Conservation (phyloP, 257 asterid species). For the Mentha longifolia region DNA sequence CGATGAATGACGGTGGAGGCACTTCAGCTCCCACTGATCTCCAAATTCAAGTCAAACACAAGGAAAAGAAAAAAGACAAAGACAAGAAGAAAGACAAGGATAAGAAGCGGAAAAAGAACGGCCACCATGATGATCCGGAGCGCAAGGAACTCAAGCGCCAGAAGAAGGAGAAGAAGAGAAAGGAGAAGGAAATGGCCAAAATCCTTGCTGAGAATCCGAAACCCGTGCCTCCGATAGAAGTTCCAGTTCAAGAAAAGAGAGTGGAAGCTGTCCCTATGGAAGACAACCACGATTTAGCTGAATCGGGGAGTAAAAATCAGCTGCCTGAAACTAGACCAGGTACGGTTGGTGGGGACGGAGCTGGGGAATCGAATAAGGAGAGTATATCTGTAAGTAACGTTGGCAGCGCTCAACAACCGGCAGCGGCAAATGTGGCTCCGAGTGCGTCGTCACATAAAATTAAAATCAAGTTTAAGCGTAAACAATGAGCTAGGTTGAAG, state of each 20-base stretch:
- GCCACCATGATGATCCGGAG: slow-evolving; percentile 52
- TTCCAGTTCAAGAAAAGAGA: slow-evolving; percentile 37
- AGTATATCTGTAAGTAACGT: slow-evolving; percentile 31
- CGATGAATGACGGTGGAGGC: slow-evolving; percentile 31
- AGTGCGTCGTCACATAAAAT: slow-evolving; percentile 61
- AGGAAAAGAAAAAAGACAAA: slow-evolving; percentile 50
- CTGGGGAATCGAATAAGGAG: slow-evolving; percentile 32
- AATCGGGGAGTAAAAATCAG: slow-evolving; percentile 25
- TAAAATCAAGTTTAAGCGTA: slow-evolving; percentile 77
- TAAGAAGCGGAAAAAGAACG: slow-evolving; percentile 59
- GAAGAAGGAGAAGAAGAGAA: slow-evolving; percentile 88
- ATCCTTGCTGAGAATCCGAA: slow-evolving; percentile 51
- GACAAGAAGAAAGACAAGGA: slow-evolving; percentile 63
- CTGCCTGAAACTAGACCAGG: slow-evolving; percentile 38
- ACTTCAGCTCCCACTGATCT: slow-evolving; percentile 30
- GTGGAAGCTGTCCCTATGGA: too few species aligned
- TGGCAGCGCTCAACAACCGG: slow-evolving; percentile 35
- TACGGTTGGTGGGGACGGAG: slow-evolving; percentile 29
- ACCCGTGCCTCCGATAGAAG: slow-evolving; percentile 34
- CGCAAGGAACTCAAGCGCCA: slow-evolving; percentile 63
- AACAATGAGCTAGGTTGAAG: slow-evolving; percentile 30
- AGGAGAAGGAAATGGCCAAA: slow-evolving; percentile 84
- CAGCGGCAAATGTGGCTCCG: slow-evolving; percentile 50
- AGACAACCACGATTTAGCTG: slow-evolving; percentile 26
- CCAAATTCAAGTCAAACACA: slow-evolving; percentile 35